Base-by-base conservation (phyloP, 83 land plant species). In the Isoetes engelmannii region DNA sequence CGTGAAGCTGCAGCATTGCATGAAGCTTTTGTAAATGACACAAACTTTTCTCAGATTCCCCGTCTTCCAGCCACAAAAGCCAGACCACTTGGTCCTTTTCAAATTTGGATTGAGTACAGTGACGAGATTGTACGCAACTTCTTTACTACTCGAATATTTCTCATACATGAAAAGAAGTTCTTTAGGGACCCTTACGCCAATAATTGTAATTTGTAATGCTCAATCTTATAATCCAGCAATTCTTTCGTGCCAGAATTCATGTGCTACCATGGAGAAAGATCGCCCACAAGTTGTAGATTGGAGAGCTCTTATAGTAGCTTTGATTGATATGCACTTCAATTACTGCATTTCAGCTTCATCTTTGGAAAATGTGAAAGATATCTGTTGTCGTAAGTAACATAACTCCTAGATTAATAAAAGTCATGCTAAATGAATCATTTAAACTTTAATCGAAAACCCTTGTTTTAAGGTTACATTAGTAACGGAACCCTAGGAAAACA, bases 241-340 rank as follows among this genome's bases (percentile, higher is more conserved):
- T 7, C 28, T 42, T 19, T 12, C 12, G 62, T 12, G 62, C 18
- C 55, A 37, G 10, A 18, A 12, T 59, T 8, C 62, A 59, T 18
- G 62, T 59, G 18, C 62, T 42, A 18, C 62, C 62, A 18, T 8
- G 9, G 19, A 59, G 9, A 59, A 59, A 9, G 8, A 37, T 12
- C 15, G 55, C 55, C 55, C 15, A 59, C 62, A 59, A 18, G 28
- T 59, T 12, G 8, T 59, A 59, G 62, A 59, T 42, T 59, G 62
- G 62, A 59, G 62, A 59, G 62, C 62, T 9, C 28, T 59, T 8
- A 12, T 59, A 18, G 28, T 59, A 37, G 19, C 62, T 9, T 42
- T 59, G 28, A 37, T 19, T 18, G 62, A 59, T 59, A 59, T 59
- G 19, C 62, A 59, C 28, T 59, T 59, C 62, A 59, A 59, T 3